A percentile compares a stretch with the other conserved stretches of the same genome.
Conservation (phyloP, 495 filamentous ascomycete genomes). For the Hypoxylon lienhwacheense region DNA sequence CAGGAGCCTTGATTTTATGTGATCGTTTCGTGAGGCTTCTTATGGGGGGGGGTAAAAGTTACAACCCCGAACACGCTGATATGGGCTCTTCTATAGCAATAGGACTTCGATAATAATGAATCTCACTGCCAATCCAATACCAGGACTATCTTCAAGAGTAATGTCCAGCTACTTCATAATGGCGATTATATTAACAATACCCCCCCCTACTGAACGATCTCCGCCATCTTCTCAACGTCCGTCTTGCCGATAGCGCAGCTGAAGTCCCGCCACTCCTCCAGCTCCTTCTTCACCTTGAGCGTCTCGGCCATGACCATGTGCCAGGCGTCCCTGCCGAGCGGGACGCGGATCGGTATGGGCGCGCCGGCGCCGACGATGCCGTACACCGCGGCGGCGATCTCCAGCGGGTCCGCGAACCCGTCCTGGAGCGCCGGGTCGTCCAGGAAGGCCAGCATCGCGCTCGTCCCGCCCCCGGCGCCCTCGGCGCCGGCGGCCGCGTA, state of each 20-base stretch:
- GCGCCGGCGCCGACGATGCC: slow-evolving; percentile 39
- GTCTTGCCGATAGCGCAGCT: slow-evolving; percentile 20
- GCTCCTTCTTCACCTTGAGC: slow-evolving; percentile 36
- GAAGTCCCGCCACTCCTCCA: slow-evolving; percentile 43
- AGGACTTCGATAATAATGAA: too few relatives aligned
- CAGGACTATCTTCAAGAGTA: neutral
- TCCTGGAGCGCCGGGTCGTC: slow-evolving; percentile 30
- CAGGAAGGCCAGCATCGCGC: slow-evolving; percentile 43
- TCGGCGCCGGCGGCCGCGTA: slow-evolving; percentile 40
- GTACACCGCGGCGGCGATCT: slow-evolving; percentile 45
- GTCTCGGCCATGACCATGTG: slow-evolving; percentile 41
- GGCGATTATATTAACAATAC: too few relatives aligned
- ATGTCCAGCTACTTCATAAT: too few relatives aligned
- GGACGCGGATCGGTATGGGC: slow-evolving; percentile 48
- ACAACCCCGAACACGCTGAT: too few relatives aligned
- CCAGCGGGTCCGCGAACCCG: slow-evolving; percentile 41
- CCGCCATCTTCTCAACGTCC: slow-evolving; percentile 2
- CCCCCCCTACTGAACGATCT: neutral
- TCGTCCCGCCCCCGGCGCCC: slow-evolving; percentile 37
- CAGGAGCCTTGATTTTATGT: too few relatives aligned
- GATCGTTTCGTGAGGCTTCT: too few relatives aligned
- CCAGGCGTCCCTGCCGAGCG: slow-evolving; percentile 50
- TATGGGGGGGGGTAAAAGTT: too few relatives aligned
- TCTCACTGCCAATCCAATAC: too few relatives aligned
- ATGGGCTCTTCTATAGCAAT: too few relatives aligned